phyloP scores from a whole-genome alignment of 345 rosid species.

The Raphanus sativus region DNA sequence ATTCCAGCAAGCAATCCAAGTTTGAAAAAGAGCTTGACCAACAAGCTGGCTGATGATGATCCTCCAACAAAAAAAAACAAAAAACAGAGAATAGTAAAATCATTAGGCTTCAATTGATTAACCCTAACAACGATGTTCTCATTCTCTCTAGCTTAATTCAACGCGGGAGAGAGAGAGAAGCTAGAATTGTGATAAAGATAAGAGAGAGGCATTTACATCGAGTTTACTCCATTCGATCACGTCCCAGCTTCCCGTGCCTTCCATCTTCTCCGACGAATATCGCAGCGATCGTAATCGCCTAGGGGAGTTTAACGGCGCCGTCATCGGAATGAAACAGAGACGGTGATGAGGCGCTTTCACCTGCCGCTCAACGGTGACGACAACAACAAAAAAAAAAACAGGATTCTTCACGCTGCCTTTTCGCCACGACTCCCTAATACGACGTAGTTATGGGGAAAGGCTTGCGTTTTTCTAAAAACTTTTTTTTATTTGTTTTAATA shows the following conservation, averaged over 20 bases:
- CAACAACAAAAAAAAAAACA: too few relatives aligned
- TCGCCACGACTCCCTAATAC: conserved; percentile 27
- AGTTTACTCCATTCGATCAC: conserved; percentile 76
- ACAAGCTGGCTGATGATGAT: conserved; percentile 45
- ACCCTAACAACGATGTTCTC: neutral
- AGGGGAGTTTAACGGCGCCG: conserved; percentile 48
- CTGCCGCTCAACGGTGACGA: conserved; percentile 29
- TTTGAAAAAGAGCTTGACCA: conserved; percentile 52
- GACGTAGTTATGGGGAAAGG: too few relatives aligned
- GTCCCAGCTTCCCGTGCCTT: conserved; percentile 80
- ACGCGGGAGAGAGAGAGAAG: too few relatives aligned
- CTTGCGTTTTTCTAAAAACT: too few relatives aligned
- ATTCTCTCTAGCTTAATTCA: too few relatives aligned
- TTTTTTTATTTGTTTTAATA: too few relatives aligned
- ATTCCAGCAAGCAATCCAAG: conserved; percentile 71
- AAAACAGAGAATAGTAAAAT: neutral
- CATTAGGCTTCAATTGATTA: conserved; percentile 12
- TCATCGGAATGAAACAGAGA: conserved; percentile 34
- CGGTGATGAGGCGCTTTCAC: neutral
- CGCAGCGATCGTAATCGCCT: conserved; percentile 52
- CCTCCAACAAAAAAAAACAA: neutral
- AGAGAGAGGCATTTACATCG: conserved; percentile 46
- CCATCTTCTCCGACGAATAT: conserved; percentile 64
- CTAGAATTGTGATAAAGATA: neutral
- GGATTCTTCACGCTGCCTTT: conserved; percentile 35